Evolutionary conservation across 2,329 filamentous ascomycete genomes (phyloP).

Genomic region (Colletotrichum lupini): DNA sequence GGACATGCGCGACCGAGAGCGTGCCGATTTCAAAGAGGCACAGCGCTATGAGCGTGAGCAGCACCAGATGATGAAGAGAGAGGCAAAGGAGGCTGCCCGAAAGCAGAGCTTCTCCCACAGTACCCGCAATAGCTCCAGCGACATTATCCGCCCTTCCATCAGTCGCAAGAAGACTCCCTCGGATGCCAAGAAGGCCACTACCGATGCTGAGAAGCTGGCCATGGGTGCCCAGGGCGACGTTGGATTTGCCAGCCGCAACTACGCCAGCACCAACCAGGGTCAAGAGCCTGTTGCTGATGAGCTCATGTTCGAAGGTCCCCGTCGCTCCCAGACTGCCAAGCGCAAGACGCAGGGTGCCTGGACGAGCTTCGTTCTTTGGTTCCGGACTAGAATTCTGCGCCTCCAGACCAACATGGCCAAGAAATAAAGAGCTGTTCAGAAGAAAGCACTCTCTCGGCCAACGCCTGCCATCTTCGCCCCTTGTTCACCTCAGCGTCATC

Average conservation of each 20-base stretch:
- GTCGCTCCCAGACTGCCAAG: conserved; percentile 62
- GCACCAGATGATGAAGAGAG: conserved; percentile 38
- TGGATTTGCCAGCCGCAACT: conserved; percentile 57
- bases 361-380: conserved; percentile 73
- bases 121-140: conserved; percentile 43
- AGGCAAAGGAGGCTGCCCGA: conserved; percentile 44
- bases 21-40: conserved; percentile 67
- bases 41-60: conserved; percentile 60
- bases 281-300: conserved; percentile 52
- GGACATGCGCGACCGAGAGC: conserved; percentile 67
- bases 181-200: conserved; percentile 41
- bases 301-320: conserved; percentile 55
- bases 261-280: conserved; percentile 53
- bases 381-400: conserved; percentile 66
- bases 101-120: conserved; percentile 51
- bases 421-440: conserved; percentile 26
- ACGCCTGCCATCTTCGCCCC: not conserved
- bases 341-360: conserved; percentile 70
- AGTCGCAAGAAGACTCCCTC: conserved; percentile 43
- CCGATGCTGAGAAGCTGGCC: conserved; percentile 52
- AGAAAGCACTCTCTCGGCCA: not conserved
- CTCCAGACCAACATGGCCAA: conserved; percentile 43
- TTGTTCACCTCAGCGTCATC: not conserved
- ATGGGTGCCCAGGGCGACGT: conserved; percentile 33
- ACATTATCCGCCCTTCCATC: conserved; percentile 42